Evolutionary conservation across 2,329 filamentous ascomycete genomes (phyloP).

Genomic region (Aspergillus sergii): DNA sequence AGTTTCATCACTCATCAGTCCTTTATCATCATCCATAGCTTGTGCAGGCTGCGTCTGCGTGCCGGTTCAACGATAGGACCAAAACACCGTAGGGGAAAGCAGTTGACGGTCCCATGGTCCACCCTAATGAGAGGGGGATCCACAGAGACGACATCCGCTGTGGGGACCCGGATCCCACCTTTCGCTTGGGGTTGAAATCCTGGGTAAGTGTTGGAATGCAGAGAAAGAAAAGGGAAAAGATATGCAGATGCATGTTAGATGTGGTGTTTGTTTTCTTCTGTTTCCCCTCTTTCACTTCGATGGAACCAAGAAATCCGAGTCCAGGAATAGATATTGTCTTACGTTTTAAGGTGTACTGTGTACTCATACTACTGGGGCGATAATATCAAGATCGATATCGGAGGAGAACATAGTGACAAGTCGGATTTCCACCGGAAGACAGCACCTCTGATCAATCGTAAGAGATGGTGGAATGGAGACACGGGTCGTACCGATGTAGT

Average conservation of each 20-base stretch:
- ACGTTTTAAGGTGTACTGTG: not conserved
- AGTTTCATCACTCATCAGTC: not conserved
- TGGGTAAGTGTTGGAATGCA: not conserved
- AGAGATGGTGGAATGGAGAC: not conserved
- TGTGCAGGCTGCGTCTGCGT: not conserved
- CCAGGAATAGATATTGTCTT: not conserved
- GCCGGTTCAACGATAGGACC: not conserved
- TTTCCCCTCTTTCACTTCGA: not conserved
- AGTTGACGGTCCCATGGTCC: not conserved
- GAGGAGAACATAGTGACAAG: not conserved
- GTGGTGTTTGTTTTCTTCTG: not conserved
- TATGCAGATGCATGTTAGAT: not conserved
- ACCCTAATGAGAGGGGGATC: not conserved
- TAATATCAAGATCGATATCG: not conserved
- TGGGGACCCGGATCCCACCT: slow-evolving; percentile 1
- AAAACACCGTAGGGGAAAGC: not conserved
- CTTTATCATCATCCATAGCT: not conserved
- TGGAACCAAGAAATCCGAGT: not conserved
- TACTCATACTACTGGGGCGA: not conserved
- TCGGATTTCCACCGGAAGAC: not conserved
- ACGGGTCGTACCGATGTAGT: not conserved
- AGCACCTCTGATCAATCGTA: not conserved
- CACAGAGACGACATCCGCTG: slow-evolving; percentile 2
- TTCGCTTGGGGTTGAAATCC: not conserved
- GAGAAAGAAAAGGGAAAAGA: not conserved